Evolutionary conservation across 202 grass and related monocot species (phyloP), one percentile per base, ranked within the genome.

Genomic region (Dendrocalamus latiflorus): DNA sequence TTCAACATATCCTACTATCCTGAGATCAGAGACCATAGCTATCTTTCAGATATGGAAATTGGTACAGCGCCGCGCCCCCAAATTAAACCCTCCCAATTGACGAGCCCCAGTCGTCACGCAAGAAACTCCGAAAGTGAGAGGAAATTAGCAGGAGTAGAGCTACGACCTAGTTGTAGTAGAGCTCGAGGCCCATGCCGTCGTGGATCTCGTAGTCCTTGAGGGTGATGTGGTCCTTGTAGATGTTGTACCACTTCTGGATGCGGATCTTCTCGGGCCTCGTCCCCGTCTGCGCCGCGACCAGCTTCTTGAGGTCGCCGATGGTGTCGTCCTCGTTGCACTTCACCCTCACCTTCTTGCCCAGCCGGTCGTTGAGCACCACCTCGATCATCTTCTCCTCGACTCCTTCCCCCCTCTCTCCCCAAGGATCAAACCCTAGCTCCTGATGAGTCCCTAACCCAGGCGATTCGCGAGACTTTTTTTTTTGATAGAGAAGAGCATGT

Each of bases 291-390:
- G 95, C 95, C 72, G 92, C 95, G 54, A 93, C 95, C 17, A 98
- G 95, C 92, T 98, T 95, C 89, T 98, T 98, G 50, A 98, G 95
- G 87, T 98, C 95, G 77, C 92, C 95, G 63, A 98, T 98, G 82
- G 95, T 98, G 90, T 98, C 95, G 82, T 98, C 95, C 57, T 98
- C 95, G 95, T 98, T 98, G 95, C 95, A 98, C 93, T 98, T 98
- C 33, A 98, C 92, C 64, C 95, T 84, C 73, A 98, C 95, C 92
- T 98, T 98, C 90, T 98, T 98, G 80, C 95, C 95, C 76, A 98
- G 81, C 9, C 95, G 90, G 85, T 98, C 92, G 89, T 95, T 98
- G 15, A 98, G 84, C 84, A 95, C 95, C 80, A 98, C 95, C 92
- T 98, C 95, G 70, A 98, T 98, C 95, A 98, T 98, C 87, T 90